Conservation (phyloP, 768 basidiomycete species). For the Mycena vulgaris region DNA sequence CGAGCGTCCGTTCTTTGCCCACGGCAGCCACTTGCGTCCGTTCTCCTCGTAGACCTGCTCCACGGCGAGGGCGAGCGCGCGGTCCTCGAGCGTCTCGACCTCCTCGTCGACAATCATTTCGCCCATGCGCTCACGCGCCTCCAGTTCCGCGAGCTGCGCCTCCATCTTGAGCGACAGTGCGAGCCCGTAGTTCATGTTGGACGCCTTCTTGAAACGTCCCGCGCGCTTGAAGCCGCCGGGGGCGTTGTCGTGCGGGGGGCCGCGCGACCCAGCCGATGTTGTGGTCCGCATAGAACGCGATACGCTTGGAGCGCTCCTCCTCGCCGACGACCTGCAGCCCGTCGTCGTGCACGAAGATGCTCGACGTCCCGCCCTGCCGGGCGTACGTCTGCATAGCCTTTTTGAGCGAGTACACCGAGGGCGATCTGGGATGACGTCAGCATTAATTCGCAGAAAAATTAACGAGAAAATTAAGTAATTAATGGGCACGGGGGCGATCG, state of each 20-base stretch:
- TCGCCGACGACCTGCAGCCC: constrained; percentile 79
- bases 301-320: constrained; percentile 76
- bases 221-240: constrained; percentile 84
- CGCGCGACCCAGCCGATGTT: constrained; percentile 90
- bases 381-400: constrained; percentile 94
- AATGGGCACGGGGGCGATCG: constrained; percentile 12
- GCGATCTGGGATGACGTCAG: constrained; percentile 60
- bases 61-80: constrained; percentile 79
- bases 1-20: constrained; percentile 83
- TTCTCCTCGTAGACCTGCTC: constrained; percentile 79
- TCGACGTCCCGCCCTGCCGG: constrained; percentile 87
- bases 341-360: constrained; percentile 89
- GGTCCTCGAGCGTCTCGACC: constrained; percentile 72
- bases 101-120: constrained; percentile 53
- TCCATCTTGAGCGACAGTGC: constrained; percentile 77
- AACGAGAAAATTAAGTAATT: constrained; percentile 25
- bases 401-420: constrained; percentile 84
- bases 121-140: constrained; percentile 55
- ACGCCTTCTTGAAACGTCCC: constrained; percentile 93
- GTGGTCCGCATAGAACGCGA: constrained; percentile 82
- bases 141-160: constrained; percentile 64
- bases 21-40: constrained; percentile 74
- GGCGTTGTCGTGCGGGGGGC: constrained; percentile 73
- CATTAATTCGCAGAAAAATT: background rate
- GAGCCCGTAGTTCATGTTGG: constrained; percentile 89